These are phyloP conservation scores for Plenodomus lindquistii DNA, from an alignment of 2,329 filamentous ascomycete genomes.

Conservation along the genomic window DNA sequence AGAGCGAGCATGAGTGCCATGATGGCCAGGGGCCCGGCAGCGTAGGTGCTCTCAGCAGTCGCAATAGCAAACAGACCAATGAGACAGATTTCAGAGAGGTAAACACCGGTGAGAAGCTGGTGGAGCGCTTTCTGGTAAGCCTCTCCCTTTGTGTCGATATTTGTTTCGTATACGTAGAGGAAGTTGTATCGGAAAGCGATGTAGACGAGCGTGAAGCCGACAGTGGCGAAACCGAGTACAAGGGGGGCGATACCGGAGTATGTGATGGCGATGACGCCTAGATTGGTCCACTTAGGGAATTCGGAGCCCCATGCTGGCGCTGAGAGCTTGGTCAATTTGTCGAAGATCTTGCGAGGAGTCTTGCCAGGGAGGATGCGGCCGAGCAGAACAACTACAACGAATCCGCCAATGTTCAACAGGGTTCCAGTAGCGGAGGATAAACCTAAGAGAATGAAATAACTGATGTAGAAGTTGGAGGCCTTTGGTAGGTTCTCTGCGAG, in stretches of 20 bases:
- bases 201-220: constrained; percentile 52
- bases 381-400: constrained; percentile 84
- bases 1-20: constrained; percentile 47
- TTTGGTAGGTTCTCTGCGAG: constrained; percentile 77
- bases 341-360: constrained; percentile 53
- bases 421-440: constrained; percentile 36
- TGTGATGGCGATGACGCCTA: constrained; percentile 50
- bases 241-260: constrained; percentile 56
- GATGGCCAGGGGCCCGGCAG: constrained; percentile 48
- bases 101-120: constrained; percentile 53
- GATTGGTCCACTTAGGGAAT: constrained; percentile 53
- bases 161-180: constrained; percentile 53
- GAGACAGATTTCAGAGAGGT: constrained; percentile 53
- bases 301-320: constrained; percentile 51
- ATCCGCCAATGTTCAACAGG: constrained; percentile 76
- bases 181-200: constrained; percentile 55
- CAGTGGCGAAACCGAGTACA: constrained; percentile 51
- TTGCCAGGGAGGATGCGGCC: constrained; percentile 60
- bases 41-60: constrained; percentile 37
- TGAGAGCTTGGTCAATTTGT: constrained; percentile 49
- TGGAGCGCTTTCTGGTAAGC: constrained; percentile 52
- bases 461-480: constrained; percentile 92
- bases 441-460: constrained; percentile 92
- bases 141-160: constrained; percentile 53
- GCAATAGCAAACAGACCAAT: constrained; percentile 53